These are phyloP conservation scores for Penicillium roqueforti DNA, from an alignment of 495 filamentous ascomycete species.

Conservation along the genomic window DNA sequence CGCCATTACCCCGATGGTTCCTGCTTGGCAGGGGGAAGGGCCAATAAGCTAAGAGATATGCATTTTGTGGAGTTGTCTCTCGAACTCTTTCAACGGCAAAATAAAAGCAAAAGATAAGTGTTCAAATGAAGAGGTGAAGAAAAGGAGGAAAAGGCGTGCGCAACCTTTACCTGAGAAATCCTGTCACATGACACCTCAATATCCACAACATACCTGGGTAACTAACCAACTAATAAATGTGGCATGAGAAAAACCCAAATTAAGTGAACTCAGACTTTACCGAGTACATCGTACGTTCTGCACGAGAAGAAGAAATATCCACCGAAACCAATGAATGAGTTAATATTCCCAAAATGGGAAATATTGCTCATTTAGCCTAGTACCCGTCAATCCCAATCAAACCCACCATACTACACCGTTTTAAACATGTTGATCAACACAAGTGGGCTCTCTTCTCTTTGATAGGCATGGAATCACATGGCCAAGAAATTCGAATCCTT, in stretches of 20 bases:
- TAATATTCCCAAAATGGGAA: too few species aligned
- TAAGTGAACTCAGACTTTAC: too few species aligned
- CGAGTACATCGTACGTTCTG: too few species aligned
- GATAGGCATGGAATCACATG: neutral
- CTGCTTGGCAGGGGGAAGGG: constrained; percentile 21
- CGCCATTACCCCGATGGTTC: constrained; percentile 21
- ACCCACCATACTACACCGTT: constrained; percentile 8
- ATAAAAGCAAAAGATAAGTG: too few species aligned
- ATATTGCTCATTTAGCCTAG: neutral
- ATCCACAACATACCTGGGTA: too few species aligned
- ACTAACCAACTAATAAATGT: too few species aligned
- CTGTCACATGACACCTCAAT: constrained; percentile 2
- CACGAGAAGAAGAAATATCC: neutral
- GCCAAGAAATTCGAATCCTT: neutral
- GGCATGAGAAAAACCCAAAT: neutral
- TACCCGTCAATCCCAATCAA: constrained; percentile 21
- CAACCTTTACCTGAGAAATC: neutral
- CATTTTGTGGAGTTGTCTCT: neutral
- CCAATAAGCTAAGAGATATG: constrained; percentile 18
- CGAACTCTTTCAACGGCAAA: constrained; percentile 6
- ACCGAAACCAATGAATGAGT: neutral
- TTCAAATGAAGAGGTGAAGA: neutral
- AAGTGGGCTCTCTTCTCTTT: neutral
- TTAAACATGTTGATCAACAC: constrained; percentile 21
- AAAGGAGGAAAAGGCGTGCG: neutral